These are phyloP conservation scores for Backusella parvicylindrica DNA, from an alignment of 192 early-diverging fungal species.

Conservation along the genomic window DNA sequence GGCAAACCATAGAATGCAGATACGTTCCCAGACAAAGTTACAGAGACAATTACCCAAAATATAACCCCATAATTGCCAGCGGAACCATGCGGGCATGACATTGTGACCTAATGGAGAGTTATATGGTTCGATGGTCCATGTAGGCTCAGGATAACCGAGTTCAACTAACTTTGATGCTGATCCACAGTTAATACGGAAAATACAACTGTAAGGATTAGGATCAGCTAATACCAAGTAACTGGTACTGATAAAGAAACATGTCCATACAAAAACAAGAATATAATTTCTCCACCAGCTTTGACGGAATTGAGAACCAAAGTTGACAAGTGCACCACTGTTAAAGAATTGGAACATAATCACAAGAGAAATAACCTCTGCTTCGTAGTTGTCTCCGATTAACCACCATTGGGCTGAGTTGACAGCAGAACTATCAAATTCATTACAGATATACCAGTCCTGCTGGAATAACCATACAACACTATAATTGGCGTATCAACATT, in stretches of 20 bases:
- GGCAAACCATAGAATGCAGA: constrained; percentile 49
- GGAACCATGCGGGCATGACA: constrained; percentile 58
- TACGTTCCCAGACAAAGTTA: constrained; percentile 42
- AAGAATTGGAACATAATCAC: constrained; percentile 69
- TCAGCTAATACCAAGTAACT: constrained; percentile 52
- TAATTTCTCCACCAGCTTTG: constrained; percentile 61
- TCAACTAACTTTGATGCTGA: constrained; percentile 33
- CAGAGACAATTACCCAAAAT: constrained; percentile 36
- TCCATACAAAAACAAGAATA: constrained; percentile 51
- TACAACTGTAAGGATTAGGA: constrained; percentile 49
- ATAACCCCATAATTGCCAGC: constrained; percentile 55
- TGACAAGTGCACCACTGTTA: constrained; percentile 63
- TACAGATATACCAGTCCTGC: constrained; percentile 73
- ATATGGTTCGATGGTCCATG: constrained; percentile 49
- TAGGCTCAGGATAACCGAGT: constrained; percentile 34
- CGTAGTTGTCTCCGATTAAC: constrained; percentile 78
- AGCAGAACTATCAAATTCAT: constrained; percentile 69
- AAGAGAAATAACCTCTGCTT: constrained; percentile 59
- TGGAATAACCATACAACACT: constrained; percentile 59
- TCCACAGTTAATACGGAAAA: constrained; percentile 76
- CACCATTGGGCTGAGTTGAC: constrained; percentile 70
- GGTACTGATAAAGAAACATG: constrained; percentile 40
- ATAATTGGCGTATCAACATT: background rate
- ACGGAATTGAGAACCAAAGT: constrained; percentile 68
- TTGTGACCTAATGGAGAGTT: constrained; percentile 68